These are phyloP conservation scores for Trichoderma sp. DNA, from an alignment of 2,329 filamentous ascomycete genomes.

Conservation along the genomic window DNA sequence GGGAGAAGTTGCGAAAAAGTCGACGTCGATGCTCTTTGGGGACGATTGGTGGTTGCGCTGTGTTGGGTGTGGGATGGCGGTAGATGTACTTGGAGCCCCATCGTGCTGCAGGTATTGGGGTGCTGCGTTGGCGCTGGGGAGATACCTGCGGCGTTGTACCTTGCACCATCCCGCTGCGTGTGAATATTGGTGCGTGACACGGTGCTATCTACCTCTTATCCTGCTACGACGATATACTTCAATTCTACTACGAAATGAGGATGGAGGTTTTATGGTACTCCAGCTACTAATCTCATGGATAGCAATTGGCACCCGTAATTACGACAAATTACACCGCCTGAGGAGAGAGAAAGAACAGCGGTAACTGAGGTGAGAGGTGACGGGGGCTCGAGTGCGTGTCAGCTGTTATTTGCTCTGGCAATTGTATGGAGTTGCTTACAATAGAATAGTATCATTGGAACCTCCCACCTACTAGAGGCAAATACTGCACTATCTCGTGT, in stretches of 20 bases:
- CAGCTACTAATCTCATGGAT: neutral
- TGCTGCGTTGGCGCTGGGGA: neutral
- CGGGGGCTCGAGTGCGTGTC: neutral
- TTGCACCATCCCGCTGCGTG: neutral
- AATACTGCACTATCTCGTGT: neutral
- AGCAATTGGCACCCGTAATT: neutral
- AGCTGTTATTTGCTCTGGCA: neutral
- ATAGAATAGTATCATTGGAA: neutral
- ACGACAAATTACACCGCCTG: neutral
- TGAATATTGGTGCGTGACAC: neutral
- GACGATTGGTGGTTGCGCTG: constrained; percentile 2
- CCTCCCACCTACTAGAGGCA: neutral
- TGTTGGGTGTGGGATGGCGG: neutral
- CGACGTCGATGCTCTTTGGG: neutral
- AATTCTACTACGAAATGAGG: neutral
- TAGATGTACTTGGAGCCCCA: neutral
- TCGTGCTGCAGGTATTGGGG: neutral
- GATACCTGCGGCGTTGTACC: neutral
- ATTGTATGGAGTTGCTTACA: neutral
- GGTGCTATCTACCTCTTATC: neutral
- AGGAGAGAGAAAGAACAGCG: neutral
- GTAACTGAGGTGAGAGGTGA: neutral
- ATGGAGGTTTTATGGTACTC: neutral
- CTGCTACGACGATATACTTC: neutral
- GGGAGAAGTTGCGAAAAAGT: constrained; percentile 24